Evolutionary conservation across 305 asterid genomes (phyloP).

Genomic region (Stenogyne calaminthoides): DNA sequence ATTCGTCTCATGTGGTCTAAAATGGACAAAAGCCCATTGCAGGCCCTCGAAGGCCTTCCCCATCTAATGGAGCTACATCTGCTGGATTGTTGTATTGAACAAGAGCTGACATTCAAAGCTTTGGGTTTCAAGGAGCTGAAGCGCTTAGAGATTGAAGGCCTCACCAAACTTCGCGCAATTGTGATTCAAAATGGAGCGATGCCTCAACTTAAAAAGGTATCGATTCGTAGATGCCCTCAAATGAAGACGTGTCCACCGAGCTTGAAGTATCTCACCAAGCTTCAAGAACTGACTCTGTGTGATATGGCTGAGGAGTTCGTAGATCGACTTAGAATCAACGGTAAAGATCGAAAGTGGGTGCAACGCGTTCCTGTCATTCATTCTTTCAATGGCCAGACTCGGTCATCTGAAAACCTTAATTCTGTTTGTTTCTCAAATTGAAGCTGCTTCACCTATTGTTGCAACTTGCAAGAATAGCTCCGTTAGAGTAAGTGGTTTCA

Average conservation of each 20-base stretch:
- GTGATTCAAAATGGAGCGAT: constrained; percentile 35
- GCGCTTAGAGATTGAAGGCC: constrained; percentile 30
- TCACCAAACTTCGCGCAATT: constrained; percentile 17
- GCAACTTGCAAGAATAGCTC: not conserved
- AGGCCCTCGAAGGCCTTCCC: constrained; percentile 30
- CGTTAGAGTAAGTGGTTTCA: too few species aligned
- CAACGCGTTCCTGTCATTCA: constrained; percentile 24
- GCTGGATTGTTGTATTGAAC: constrained; percentile 31
- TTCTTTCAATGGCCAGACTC: not conserved
- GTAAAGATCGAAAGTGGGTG: not conserved
- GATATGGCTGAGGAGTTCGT: constrained; percentile 35
- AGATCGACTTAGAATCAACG: too few species aligned
- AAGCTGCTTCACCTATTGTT: not conserved
- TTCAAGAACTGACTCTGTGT: constrained; percentile 32
- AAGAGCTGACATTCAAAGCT: constrained; percentile 29
- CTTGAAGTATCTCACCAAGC: constrained; percentile 11
- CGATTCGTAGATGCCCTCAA: constrained; percentile 28
- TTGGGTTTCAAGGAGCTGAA: constrained; percentile 36
- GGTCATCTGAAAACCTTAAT: constrained; percentile 24
- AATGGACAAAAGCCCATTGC: constrained; percentile 28
- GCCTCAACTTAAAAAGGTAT: constrained; percentile 34
- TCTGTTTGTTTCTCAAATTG: constrained; percentile 11
- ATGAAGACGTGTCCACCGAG: constrained; percentile 35
- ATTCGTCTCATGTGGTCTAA: constrained; percentile 36
- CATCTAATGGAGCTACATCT: constrained; percentile 40